Percentiles rank a stretch among this genome's conserved stretches.
These are phyloP conservation scores for Tylopilus felleus DNA, from an alignment of 768 basidiomycete species.

Conservation along the genomic window DNA sequence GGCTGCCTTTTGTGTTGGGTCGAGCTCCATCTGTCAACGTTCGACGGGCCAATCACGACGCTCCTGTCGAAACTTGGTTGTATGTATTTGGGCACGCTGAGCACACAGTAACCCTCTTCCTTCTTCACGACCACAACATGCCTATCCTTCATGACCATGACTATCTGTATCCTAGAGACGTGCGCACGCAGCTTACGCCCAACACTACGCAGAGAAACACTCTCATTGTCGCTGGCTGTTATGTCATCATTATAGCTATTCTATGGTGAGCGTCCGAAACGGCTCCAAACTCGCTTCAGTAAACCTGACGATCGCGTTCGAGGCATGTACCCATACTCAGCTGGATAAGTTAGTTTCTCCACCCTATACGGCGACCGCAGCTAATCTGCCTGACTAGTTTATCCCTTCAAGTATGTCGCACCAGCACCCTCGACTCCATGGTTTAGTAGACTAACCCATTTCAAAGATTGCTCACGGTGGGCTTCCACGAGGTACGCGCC, in stretches of 20 bases:
- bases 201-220: constrained; percentile 72
- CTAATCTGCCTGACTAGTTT: constrained; percentile 48
- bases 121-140: constrained; percentile 30
- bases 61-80: neutral
- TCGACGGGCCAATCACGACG: neutral
- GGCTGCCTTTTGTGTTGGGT: no score
- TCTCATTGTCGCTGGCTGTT: constrained; percentile 75
- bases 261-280: constrained; percentile 56
- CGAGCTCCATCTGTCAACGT: no score
- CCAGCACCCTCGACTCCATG: neutral
- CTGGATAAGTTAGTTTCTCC: constrained; percentile 58
- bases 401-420: constrained; percentile 85
- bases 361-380: neutral
- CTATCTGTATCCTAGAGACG: constrained; percentile 26
- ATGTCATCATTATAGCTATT: constrained; percentile 72
- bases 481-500: constrained; percentile 75
- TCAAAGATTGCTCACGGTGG: constrained; percentile 73
- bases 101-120: constrained; percentile 2
- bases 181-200: constrained; percentile 47
- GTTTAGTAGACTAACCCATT: constrained; percentile 16
- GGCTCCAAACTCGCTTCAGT: neutral
- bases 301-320: constrained; percentile 3
- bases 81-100: neutral
- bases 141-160: constrained; percentile 20
- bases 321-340: constrained; percentile 81